A percentile compares a stretch with the other conserved stretches of the same genome.
These are phyloP conservation scores for Corynespora cassiicola DNA, from an alignment of 2,329 filamentous ascomycete genomes.

Conservation along the genomic window DNA sequence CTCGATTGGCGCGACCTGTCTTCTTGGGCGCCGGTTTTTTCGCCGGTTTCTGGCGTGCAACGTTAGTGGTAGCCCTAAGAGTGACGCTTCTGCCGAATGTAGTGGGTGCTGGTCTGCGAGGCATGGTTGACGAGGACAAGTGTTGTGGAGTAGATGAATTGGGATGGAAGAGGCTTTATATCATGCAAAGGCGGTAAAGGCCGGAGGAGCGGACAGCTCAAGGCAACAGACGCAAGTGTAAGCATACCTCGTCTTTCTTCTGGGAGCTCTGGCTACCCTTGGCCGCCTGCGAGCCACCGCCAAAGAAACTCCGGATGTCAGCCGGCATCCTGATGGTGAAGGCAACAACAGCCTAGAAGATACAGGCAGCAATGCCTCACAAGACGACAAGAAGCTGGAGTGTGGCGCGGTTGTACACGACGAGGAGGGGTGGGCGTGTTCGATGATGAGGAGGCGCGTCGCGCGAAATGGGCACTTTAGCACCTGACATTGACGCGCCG, in stretches of 20 bases:
- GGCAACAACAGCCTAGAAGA: not conserved
- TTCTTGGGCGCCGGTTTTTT: constrained; percentile 51
- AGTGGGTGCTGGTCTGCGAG: not conserved
- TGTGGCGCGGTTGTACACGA: constrained; percentile 6
- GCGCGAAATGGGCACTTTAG: constrained; percentile 29
- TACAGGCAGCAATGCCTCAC: constrained; percentile 1
- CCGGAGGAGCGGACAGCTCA: no score
- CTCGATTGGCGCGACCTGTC: constrained; percentile 44
- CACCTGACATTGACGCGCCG: constrained; percentile 22
- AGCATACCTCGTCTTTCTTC: constrained; percentile 41
- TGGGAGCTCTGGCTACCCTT: constrained; percentile 39
- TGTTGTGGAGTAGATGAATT: constrained; percentile 3
- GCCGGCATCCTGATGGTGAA: constrained; percentile 68
- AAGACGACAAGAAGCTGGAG: not conserved
- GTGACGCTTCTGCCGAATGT: constrained; percentile 5
- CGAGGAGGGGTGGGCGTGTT: constrained; percentile 1
- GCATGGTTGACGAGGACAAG: constrained; percentile 4
- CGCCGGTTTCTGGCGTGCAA: constrained; percentile 26
- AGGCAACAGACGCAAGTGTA: not conserved
- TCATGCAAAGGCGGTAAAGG: no score
- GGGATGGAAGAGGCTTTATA: constrained; percentile 1
- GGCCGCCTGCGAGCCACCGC: constrained; percentile 73
- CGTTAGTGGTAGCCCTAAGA: constrained; percentile 13
- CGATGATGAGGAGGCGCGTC: constrained; percentile 15
- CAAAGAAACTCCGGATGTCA: constrained; percentile 93